Evolutionary conservation across 23 red algal species (phyloP).

Genomic region (Gracilaria caudata): DNA sequence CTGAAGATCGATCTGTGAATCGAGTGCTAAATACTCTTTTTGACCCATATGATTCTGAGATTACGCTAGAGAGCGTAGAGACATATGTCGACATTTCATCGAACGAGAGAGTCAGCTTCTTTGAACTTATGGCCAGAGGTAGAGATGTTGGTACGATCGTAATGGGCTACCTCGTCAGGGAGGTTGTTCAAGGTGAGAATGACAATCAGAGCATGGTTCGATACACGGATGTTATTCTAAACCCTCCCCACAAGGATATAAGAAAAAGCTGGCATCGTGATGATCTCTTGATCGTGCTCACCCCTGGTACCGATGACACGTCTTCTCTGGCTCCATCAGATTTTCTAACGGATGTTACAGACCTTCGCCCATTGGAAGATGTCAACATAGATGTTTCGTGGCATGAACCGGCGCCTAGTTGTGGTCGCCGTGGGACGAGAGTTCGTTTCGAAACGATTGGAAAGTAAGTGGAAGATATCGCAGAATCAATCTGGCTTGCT

Average conservation of each 20-base stretch:
- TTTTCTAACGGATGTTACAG: conserved; percentile 43
- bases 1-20: conserved; percentile 68
- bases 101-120: conserved; percentile 62
- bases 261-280: conserved; percentile 58
- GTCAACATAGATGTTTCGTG: conserved; percentile 34
- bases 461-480: background rate
- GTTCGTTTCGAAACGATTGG: conserved; percentile 21
- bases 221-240: conserved; percentile 51
- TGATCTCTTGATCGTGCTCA: conserved; percentile 61
- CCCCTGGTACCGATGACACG: conserved; percentile 39
- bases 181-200: conserved; percentile 45
- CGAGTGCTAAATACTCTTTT: conserved; percentile 61
- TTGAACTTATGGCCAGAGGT: conserved; percentile 71
- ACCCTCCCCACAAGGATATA: conserved; percentile 66
- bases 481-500: no score
- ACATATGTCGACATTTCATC: conserved; percentile 52
- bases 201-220: conserved; percentile 53
- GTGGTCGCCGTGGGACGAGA: conserved; percentile 8
- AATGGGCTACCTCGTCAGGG: conserved; percentile 52
- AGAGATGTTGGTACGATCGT: conserved; percentile 57
- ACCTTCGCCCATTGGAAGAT: conserved; percentile 34
- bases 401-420: conserved; percentile 5
- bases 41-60: conserved; percentile 66
- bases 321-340: conserved; percentile 63
- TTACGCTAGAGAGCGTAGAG: conserved; percentile 61